Conservation (phyloP, 1,284 basidiomycete species). For the Trametes pubescens region DNA sequence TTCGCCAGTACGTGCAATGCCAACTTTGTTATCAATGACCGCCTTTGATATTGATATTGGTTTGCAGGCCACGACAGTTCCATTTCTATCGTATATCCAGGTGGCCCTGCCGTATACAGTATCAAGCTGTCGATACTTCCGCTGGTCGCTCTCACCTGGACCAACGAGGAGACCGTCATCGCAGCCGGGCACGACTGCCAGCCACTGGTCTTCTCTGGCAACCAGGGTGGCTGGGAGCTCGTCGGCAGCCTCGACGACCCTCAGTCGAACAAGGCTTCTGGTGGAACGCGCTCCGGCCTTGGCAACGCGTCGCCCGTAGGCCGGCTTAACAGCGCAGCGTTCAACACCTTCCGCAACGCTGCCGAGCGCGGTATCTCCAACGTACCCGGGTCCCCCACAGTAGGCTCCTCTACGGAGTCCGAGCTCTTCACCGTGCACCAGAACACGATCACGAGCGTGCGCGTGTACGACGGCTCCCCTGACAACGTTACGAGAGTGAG, state of each 20-base stretch:
- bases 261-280: slow-evolving; percentile 57
- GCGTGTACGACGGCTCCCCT: slow-evolving; percentile 73
- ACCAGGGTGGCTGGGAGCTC: slow-evolving; percentile 75
- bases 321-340: slow-evolving; percentile 92
- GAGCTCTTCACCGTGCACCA: slow-evolving; percentile 93
- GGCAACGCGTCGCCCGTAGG: slow-evolving; percentile 68
- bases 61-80: slow-evolving; percentile 88
- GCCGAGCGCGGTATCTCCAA: slow-evolving; percentile 84
- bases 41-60: slow-evolving; percentile 3
- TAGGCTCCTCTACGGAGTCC: slow-evolving; percentile 60
- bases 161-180: slow-evolving; percentile 81
- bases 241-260: slow-evolving; percentile 87
- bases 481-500: slow-evolving; percentile 81
- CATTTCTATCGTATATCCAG: slow-evolving; percentile 89
- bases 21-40: background rate
- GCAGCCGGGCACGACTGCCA: slow-evolving; percentile 99
- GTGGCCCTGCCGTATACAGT: slow-evolving; percentile 71
- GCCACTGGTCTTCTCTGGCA: slow-evolving; percentile 86
- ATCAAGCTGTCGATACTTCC: slow-evolving; percentile 84
- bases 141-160: slow-evolving; percentile 86
- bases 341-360: slow-evolving; percentile 94
- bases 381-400: slow-evolving; percentile 49
- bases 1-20: slow-evolving; percentile 78
- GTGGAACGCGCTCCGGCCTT: slow-evolving; percentile 45
- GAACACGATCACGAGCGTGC: slow-evolving; percentile 96